Percentiles rank a stretch among this genome's conserved stretches.
These are phyloP conservation scores for Colletotrichum godetiae DNA, from an alignment of 2,329 filamentous ascomycete genomes.

Conservation along the genomic window DNA sequence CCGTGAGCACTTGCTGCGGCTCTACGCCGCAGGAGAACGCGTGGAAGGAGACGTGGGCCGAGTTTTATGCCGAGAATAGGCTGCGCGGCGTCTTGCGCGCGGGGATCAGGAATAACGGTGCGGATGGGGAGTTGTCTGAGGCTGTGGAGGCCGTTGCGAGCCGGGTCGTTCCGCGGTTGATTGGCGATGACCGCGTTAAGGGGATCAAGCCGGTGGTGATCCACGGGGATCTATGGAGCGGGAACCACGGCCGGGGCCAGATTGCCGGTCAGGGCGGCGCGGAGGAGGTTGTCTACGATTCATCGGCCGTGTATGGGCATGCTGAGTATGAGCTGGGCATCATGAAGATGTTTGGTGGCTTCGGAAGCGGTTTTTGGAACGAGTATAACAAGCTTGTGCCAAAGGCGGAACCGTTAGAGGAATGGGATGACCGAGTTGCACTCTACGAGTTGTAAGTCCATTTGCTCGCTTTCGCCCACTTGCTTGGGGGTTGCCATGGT, in stretches of 20 bases:
- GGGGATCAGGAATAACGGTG: slow-evolving; percentile 70
- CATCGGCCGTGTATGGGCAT: slow-evolving; percentile 85
- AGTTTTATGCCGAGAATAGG: slow-evolving; percentile 85
- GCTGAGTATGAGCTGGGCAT: slow-evolving; percentile 92
- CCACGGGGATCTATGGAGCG: slow-evolving; percentile 95
- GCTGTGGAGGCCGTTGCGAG: slow-evolving; percentile 74
- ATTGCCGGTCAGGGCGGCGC: slow-evolving; percentile 64
- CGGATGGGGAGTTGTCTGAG: slow-evolving; percentile 69
- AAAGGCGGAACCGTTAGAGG: slow-evolving; percentile 81
- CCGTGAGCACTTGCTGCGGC: slow-evolving; percentile 86
- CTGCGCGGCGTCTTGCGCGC: slow-evolving; percentile 72
- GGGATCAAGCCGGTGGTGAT: slow-evolving; percentile 81
- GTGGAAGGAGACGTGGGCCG: slow-evolving; percentile 80
- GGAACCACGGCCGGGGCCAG: slow-evolving; percentile 78
- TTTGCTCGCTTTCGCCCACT: neutral
- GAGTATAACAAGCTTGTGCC: slow-evolving; percentile 83
- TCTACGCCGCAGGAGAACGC: slow-evolving; percentile 84
- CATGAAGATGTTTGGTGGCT: slow-evolving; percentile 97
- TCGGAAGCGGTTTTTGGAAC: slow-evolving; percentile 75
- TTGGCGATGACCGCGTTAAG: slow-evolving; percentile 74
- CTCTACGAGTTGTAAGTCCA: slow-evolving; percentile 83
- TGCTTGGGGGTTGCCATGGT: slow-evolving; percentile 2
- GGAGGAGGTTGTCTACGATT: slow-evolving; percentile 86
- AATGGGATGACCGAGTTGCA: slow-evolving; percentile 85
- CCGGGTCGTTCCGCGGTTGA: slow-evolving; percentile 78